Base-by-base conservation (phyloP, 371 early-diverging fungal genomes). In the Dichotomocladium elegans region DNA sequence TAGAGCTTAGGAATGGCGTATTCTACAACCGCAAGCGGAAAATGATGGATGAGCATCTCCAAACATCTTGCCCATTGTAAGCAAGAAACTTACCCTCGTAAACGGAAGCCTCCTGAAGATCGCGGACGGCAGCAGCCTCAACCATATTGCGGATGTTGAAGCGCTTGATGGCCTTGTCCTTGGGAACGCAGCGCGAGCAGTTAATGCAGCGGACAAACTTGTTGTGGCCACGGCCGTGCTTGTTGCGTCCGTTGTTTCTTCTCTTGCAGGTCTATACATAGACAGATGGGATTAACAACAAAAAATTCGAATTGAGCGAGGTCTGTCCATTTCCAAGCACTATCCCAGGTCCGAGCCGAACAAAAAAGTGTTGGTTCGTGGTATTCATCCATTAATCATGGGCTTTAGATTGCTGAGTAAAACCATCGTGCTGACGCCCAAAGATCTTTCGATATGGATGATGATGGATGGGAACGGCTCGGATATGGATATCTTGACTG, bases 81-180 rank as follows among this genome's bases (percentile, higher is more conserved):
- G 27, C 10, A n/a, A 3, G 17, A 2, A 33, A 51, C 74, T 61
- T 73, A 87, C 87, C 87, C 51, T 87, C 84, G 80, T 93, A 99
- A 73, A 99, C 92, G 53, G 96, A 94, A 46, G 99, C 99, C 64
- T 91, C 92, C 56, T 87, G 82, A 68, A 99, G 83, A 80, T 99
- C 99, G 76, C 98, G 89, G 73, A 93, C 80, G 61, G 98, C 98
- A 56, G 99, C 99, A 67, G 87, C 81, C 80, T 99, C 99, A 57
- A 99, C 93, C 91, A 99, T 94, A 83, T 94, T 95, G 69, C 95
- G 88, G 79, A 98, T 89, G 69, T 89, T 83, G 86, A 96, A 95
- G 64, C 99, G 90, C 90, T 98, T 98, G 81, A 99, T 94, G 72
- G 98, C 95, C 91, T 99, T 99, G 85, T 99, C 99, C 82, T 99